Evolutionary conservation across 352 stramenopile species (phyloP).

Genomic region (Globisporangium apiculatum): DNA sequence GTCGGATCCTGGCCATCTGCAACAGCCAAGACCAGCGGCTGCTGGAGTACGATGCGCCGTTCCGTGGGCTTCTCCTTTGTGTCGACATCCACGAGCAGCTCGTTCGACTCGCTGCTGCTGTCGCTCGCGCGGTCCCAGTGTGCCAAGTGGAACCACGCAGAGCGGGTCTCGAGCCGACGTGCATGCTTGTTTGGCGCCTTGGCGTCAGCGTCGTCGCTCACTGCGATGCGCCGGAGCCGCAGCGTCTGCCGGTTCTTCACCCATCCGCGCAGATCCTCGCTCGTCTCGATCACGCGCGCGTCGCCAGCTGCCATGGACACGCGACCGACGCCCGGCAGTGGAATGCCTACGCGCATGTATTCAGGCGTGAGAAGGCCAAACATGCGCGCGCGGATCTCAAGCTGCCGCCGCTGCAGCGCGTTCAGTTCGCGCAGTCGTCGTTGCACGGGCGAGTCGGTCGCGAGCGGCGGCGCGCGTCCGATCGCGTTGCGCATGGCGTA

Average conservation of each 20-base stretch:
- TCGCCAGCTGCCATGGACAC: slow-evolving; percentile 6
- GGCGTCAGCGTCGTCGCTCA: neutral
- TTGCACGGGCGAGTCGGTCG: slow-evolving; percentile 31
- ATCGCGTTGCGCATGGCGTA: slow-evolving; percentile 33
- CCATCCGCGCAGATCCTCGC: slow-evolving; percentile 45
- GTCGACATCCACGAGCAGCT: slow-evolving; percentile 23
- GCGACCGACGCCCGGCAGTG: slow-evolving; percentile 37
- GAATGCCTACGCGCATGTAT: slow-evolving; percentile 57
- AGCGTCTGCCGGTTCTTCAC: slow-evolving; percentile 42
- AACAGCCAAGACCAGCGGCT: neutral
- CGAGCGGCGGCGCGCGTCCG: slow-evolving; percentile 29
- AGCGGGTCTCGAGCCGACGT: slow-evolving; percentile 10
- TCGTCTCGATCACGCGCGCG: slow-evolving; percentile 30
- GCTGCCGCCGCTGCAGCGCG: slow-evolving; percentile 31
- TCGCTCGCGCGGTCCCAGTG: slow-evolving; percentile 8
- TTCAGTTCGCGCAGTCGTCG: slow-evolving; percentile 43
- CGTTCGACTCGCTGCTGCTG: slow-evolving; percentile 2
- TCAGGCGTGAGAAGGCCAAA: slow-evolving; percentile 52
- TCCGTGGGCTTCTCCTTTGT: slow-evolving; percentile 25
- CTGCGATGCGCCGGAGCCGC: slow-evolving; percentile 14
- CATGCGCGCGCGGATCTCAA: slow-evolving; percentile 37
- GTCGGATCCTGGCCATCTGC: neutral
- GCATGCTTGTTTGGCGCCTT: neutral
- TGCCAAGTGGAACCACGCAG: slow-evolving; percentile 25
- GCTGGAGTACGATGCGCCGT: slow-evolving; percentile 16